Evolutionary conservation across 768 basidiomycete species (phyloP).

Genomic region (Leccinum arenicola): DNA sequence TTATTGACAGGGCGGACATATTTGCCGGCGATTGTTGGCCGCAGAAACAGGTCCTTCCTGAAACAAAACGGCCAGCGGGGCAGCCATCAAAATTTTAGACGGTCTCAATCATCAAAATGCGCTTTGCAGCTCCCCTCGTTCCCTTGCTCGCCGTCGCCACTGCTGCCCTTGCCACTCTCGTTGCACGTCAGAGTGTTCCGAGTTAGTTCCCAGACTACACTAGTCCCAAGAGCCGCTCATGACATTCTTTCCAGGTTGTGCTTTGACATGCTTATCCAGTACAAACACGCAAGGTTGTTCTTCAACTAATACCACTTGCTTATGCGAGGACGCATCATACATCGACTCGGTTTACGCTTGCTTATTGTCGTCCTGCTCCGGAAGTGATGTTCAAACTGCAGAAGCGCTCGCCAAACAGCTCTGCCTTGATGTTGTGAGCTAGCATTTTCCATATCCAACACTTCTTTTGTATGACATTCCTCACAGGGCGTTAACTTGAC

Average conservation of each 20-base stretch:
- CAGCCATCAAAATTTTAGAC: not conserved
- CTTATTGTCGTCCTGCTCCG: conserved; percentile 45
- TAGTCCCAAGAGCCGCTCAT: not conserved
- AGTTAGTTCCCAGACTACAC: conserved; percentile 15
- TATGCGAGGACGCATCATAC: conserved; percentile 52
- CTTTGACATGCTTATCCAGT: conserved; percentile 43
- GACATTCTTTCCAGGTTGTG: conserved; percentile 43
- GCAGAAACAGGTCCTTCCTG: not conserved
- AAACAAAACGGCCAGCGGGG: not conserved
- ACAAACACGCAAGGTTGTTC: conserved; percentile 47
- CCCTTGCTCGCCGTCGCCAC: conserved; percentile 13
- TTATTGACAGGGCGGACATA: not conserved
- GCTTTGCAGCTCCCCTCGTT: conserved; percentile 13
- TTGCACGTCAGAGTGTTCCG: conserved; percentile 20
- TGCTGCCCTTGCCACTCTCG: conserved; percentile 18
- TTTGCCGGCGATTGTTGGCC: not conserved
- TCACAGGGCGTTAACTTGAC: conserved; percentile 54
- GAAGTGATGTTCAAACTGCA: conserved; percentile 45
- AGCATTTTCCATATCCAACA: not conserved
- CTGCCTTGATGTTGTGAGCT: conserved; percentile 51
- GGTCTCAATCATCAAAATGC: conserved; percentile 10
- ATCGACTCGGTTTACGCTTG: conserved; percentile 46
- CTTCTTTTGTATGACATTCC: not conserved
- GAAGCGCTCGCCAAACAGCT: conserved; percentile 37
- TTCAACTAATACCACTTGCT: conserved; percentile 50